Evolutionary conservation across 108 stramenopile genomes (phyloP), one percentile per base, ranked within the genome.

Genomic region (Skeletonema tropicum): DNA sequence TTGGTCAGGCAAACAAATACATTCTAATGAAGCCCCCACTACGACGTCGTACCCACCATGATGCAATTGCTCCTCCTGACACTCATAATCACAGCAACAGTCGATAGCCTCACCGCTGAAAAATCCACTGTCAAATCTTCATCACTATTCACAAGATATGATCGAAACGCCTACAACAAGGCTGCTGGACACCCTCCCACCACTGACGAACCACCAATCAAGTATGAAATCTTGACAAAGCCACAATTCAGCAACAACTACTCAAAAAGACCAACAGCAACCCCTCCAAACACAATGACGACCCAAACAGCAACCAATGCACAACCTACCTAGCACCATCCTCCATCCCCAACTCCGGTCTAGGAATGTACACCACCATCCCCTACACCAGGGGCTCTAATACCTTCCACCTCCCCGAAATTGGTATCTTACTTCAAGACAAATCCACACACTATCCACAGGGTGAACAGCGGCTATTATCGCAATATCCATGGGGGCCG

Each of bases 341-440:
- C 10, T 83, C 89, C 32, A 93, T 93, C 55, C 90, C 92, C 26
- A 68, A 83, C 33, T 70, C 87, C 10, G 92, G 92, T 9, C 46
- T 88, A 2, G 92, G 90, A 23, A 80, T 93, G 39, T 93, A 88
- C 72, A 80, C 92, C 57, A 82, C 82, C 8, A 33, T 66, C 29
- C 46, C 75, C 41, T 52, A 57, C 35, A 10, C 11, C 12, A 11
- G 25, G 1, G 46, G 65, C 9, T 52, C 70, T 7, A n/a, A n/a
- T n/a, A 0, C 5, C 3, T 32, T 82, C 42, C 32, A 15, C 10
- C 13, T 35, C 11, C 70, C 75, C 8, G 75, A 82, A 60, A 65
- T 82, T 3, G 80, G 75, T 1, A 71, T 82, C 2, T 9, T 71
- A 9, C 49, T 76, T 21, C 49, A 64, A 31, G 80, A 82, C 32